Evolutionary conservation across 495 filamentous ascomycete genomes (phyloP), one percentile per base, ranked within the genome.

Genomic region (Parachaetomium inaequale): DNA sequence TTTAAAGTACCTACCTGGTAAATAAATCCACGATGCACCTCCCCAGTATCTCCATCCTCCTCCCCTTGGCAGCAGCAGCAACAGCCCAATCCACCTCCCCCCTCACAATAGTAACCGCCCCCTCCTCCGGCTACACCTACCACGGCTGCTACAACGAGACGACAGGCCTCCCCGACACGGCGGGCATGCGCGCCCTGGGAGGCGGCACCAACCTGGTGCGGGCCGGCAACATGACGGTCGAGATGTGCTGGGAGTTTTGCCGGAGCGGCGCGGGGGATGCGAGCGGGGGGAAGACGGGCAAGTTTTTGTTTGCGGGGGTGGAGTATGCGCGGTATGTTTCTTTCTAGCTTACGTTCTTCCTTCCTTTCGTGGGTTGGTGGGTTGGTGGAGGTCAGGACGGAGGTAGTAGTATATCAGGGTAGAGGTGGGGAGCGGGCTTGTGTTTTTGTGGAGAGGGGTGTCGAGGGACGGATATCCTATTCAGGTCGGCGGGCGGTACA

Each of bases 81-180:
- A 7, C 58, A 40, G 2, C 10, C 36, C 4, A 36, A 4, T 40
- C 36, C 36, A 12, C 36, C 36, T 2, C 36, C 36, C 34, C 34
- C 36, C 7, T 29, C 1, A 15, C 40, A 23, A 63, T 66, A 50
- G 52, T 42, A 54, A 46, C 5, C 26, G 14, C 5, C 36, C 60
- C 19, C 43, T 14, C 57, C 2, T 29, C 45, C 36, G 59, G 65
- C 2, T 79, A 76, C 66, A 55, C 25, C 21, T 82, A 53, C 50
- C 31, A 63, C 3, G 81, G 81, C n/a, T 84, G 81, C 70, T 81
- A 70, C 62, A 79, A 80, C 54, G 79, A 84, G 65, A 79, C 78
- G 14, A 75, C 71, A 2, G 58, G 61, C 21, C n/a, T 75, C 0
- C 56, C 72, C 6, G 69, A 67, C 50, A 74, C 63, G 25, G 46